Base-by-base conservation (phyloP, 257 asterid genomes). In the Handroanthus guayacan region DNA sequence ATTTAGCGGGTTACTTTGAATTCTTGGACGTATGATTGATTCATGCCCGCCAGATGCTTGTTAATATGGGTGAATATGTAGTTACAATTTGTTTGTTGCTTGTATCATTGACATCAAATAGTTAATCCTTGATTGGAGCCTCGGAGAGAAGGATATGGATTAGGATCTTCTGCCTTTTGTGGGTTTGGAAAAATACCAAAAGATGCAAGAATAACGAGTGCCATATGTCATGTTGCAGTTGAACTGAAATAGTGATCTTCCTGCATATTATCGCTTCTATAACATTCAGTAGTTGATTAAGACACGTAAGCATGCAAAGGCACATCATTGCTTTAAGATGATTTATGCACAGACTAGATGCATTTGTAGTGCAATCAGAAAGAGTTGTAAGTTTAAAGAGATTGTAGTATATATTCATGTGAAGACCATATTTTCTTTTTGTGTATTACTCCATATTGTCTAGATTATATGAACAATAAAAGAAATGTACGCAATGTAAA, bases 1-100 rank as follows among this genome's bases (percentile, higher is more conserved):
- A 63, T 36, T 72, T 20, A 48, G 65, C 37, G 62, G 3, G 17
- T 67, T 43, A 62, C 51, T 75, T 78, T 17, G 17, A 25, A 20
- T 38, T 62, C 17, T 41, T 52, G 10, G 44, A 56, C 81, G 9
- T 57, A 16, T 61, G 76, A 52, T 82, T 50, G 77, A 71, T 79
- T 67, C 58, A 45, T 71, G 56, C 10, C 75, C 36, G 17, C 47
- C 72, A 38, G 56, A 37, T 75, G 79, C 50, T 67, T 61, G 79
- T 43, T 12, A 51, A 78, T 70, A 64, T 75, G 78, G 37, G 6
- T 25, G 47, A 4, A 18, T 34, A 38, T 55, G 3, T 17, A 64
- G 36, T 39, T 62, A 56, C 5, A 37, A 14, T 25, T 10, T 4
- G 14, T 58, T 62, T 41, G 48, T 67, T 55, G 7, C 2, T 55